These are phyloP conservation scores for Trifolium pratense DNA, from an alignment of 306 rosid genomes.

Conservation along the genomic window DNA sequence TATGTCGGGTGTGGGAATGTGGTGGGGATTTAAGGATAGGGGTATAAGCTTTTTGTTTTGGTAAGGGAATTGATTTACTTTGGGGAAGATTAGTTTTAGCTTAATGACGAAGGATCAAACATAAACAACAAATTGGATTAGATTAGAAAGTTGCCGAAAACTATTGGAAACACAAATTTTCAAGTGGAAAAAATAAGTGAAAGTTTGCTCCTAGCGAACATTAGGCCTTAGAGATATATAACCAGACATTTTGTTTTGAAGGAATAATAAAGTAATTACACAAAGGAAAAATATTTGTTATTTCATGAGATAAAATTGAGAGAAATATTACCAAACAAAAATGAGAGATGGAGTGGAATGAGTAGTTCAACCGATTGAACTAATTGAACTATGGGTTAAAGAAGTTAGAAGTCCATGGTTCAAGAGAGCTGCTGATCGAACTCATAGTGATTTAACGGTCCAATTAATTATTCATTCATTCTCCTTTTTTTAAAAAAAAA, in stretches of 20 bases:
- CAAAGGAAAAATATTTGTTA: not conserved
- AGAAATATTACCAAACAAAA: no score
- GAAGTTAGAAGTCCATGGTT: no score
- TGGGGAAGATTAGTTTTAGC: conserved; percentile 63
- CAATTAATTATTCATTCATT: no score
- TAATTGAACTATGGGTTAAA: no score
- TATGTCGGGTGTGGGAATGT: conserved; percentile 42
- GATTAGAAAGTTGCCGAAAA: conserved; percentile 43
- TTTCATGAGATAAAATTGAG: no score
- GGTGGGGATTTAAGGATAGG: conserved; percentile 45
- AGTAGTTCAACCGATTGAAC: no score
- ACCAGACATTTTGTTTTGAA: no score
- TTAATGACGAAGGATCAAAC: conserved; percentile 88
- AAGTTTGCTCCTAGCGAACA: conserved; percentile 15
- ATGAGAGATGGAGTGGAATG: no score
- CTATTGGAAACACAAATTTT: conserved; percentile 7
- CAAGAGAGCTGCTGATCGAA: no score
- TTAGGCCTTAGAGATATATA: conserved; percentile 7
- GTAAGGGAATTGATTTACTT: conserved; percentile 41
- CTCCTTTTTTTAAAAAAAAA: no score
- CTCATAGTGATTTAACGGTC: no score
- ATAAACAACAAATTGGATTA: conserved; percentile 43
- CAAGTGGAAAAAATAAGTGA: not conserved
- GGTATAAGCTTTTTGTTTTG: conserved; percentile 23
- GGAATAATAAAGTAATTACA: no score